A percentile compares a stretch with the other conserved stretches of the same genome.
These are phyloP conservation scores for Colletotrichum plurivorum DNA, from an alignment of 2,329 filamentous ascomycete species.

Conservation along the genomic window DNA sequence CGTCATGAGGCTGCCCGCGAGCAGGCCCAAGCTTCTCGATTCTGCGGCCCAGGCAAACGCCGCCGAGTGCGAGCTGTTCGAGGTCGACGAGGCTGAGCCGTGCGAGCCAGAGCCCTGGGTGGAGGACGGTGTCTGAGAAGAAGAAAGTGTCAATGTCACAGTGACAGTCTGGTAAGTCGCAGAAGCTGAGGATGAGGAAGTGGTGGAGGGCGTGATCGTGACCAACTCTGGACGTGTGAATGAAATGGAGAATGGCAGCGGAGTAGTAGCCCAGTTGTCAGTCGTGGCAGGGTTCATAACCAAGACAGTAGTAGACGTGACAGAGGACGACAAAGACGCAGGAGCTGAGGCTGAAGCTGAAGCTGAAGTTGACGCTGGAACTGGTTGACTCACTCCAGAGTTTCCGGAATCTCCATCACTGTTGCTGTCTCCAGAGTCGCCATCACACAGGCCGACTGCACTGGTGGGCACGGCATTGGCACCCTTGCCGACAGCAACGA, in stretches of 20 bases:
- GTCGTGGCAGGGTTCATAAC: no score
- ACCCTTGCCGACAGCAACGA: slow-evolving; percentile 53
- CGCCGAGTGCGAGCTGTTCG: slow-evolving; percentile 11
- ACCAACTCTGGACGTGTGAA: not conserved
- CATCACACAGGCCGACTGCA: slow-evolving; percentile 52
- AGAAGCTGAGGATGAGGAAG: not conserved
- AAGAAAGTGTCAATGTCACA: slow-evolving; percentile 4
- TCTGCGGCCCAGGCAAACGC: slow-evolving; percentile 13
- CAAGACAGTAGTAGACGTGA: no score
- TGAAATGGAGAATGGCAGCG: not conserved
- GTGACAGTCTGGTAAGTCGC: not conserved
- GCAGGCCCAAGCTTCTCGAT: slow-evolving; percentile 7
- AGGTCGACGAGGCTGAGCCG: slow-evolving; percentile 9
- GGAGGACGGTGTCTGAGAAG: slow-evolving; percentile 21
- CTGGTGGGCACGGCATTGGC: slow-evolving; percentile 48
- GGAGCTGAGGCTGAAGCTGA: not conserved
- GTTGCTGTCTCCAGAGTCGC: slow-evolving; percentile 41
- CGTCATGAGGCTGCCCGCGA: slow-evolving; percentile 16
- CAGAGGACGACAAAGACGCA: no score
- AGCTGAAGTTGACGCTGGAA: not conserved
- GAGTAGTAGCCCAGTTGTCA: not conserved
- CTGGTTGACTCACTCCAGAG: slow-evolving; percentile 23
- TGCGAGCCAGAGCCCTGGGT: not conserved
- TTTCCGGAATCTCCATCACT: not conserved
- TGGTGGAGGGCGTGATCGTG: not conserved